Percentiles rank a stretch among this genome's conserved stretches.
These are phyloP conservation scores for Begonia fuchsioides DNA, from an alignment of 306 rosid species.

Conservation along the genomic window DNA sequence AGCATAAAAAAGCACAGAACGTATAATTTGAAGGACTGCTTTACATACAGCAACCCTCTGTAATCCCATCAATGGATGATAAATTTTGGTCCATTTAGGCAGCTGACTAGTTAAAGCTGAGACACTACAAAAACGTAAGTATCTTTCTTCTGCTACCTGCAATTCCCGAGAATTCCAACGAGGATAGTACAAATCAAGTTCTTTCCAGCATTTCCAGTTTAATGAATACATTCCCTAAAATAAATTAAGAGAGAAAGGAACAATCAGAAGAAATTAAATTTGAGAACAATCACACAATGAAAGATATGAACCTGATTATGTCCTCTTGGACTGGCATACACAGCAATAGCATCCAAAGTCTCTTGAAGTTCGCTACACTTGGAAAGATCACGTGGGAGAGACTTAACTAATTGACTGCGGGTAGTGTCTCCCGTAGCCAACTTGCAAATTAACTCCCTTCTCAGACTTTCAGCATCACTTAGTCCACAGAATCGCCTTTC, in stretches of 20 bases:
- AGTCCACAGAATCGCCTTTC: slow-evolving; percentile 92
- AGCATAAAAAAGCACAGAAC: slow-evolving; percentile 79
- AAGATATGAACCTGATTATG: slow-evolving; percentile 51
- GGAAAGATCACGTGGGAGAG: slow-evolving; percentile 85
- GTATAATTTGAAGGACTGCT: slow-evolving; percentile 59
- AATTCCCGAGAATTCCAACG: slow-evolving; percentile 92
- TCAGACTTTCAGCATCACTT: slow-evolving; percentile 64
- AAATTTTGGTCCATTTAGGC: slow-evolving; percentile 71
- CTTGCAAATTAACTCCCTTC: slow-evolving; percentile 73
- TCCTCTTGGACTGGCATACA: slow-evolving; percentile 79
- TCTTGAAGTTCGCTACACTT: slow-evolving; percentile 63
- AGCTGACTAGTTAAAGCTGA: slow-evolving; percentile 59
- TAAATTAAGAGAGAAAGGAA: slow-evolving; percentile 10
- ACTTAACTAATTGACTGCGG: slow-evolving; percentile 84
- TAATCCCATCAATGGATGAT: slow-evolving; percentile 64
- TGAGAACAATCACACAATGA: slow-evolving; percentile 7
- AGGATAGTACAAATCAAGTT: slow-evolving; percentile 79
- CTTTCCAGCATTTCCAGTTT: slow-evolving; percentile 69
- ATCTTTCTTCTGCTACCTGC: slow-evolving; percentile 96
- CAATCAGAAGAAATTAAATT: slow-evolving; percentile 10
- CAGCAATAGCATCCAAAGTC: slow-evolving; percentile 53
- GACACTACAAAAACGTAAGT: slow-evolving; percentile 50
- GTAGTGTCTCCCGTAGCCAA: slow-evolving; percentile 75
- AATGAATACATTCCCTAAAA: slow-evolving; percentile 82
- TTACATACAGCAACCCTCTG: slow-evolving; percentile 82